Percentiles rank a stretch among this genome's conserved stretches.
Conservation (phyloP, 1,139 yeast species). For the Debaryomyces nepalensis region DNA sequence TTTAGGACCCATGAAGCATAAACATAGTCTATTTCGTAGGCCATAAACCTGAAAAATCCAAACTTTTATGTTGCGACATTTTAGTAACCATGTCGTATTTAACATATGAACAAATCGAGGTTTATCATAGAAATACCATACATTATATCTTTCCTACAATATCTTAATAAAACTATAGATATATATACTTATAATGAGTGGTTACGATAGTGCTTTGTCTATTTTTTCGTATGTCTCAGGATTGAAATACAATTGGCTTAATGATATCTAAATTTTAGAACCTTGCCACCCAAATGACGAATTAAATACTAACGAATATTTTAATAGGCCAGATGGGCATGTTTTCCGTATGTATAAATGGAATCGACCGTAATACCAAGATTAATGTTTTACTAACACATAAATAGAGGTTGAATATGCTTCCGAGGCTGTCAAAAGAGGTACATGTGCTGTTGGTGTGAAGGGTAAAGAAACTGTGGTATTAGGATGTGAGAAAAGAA, state of each 20-base stretch:
- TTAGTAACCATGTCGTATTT: conserved; percentile 7
- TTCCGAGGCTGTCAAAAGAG: conserved; percentile 96
- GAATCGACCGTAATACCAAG: neutral
- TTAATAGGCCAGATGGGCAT: conserved; percentile 93
- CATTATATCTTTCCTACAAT: conserved; percentile 3
- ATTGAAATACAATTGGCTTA: conserved; percentile 9
- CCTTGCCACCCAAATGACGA: conserved; percentile 17
- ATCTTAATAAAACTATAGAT: conserved; percentile 2
- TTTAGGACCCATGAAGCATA: conserved; percentile 18
- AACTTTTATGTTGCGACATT: conserved; percentile 7
- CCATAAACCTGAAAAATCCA: conserved; percentile 13
- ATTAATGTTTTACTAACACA: conserved; percentile 31
- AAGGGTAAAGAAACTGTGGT: conserved; percentile 90
- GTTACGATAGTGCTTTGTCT: conserved; percentile 98
- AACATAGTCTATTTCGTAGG: conserved; percentile 13
- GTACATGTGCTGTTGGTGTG: conserved; percentile 97
- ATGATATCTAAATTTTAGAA: neutral
- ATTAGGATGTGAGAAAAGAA: conserved; percentile 94
- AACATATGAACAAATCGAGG: conserved; percentile 3
- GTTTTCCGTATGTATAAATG: conserved; percentile 73
- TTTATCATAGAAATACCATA: neutral
- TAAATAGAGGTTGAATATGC: conserved; percentile 89
- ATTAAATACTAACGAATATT: conserved; percentile 24
- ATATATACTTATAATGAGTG: conserved; percentile 67
- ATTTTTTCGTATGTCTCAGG: conserved; percentile 79